Evolutionary conservation across 1,284 basidiomycete species (phyloP).

Genomic region (Naganishia liquefaciens): DNA sequence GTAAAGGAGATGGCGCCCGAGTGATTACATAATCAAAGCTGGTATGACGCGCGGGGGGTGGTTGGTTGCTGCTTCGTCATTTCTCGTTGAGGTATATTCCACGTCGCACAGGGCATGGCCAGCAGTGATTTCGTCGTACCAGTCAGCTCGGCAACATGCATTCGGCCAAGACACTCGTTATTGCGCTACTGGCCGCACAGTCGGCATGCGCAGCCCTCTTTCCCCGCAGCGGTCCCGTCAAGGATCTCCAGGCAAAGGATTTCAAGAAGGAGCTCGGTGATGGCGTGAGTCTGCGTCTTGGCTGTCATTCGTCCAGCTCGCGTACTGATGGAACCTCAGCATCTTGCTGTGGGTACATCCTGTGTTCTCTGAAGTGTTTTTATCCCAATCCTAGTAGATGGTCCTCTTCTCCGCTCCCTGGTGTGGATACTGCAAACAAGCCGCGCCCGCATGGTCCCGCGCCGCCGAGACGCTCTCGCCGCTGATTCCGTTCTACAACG

Average conservation of each 20-base stretch:
- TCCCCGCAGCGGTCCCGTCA: constrained; percentile 30
- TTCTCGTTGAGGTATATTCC: constrained; percentile 11
- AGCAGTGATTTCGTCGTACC: not conserved
- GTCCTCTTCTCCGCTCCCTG: constrained; percentile 33
- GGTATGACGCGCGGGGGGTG: constrained; percentile 18
- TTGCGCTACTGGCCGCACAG: constrained; percentile 14
- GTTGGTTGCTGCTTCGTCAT: constrained; percentile 11
- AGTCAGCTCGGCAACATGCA: not conserved
- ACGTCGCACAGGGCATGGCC: not conserved
- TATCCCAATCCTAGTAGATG: constrained; percentile 8
- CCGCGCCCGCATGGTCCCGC: constrained; percentile 81
- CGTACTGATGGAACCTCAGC: constrained; percentile 5
- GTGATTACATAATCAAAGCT: constrained; percentile 3
- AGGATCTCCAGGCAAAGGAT: constrained; percentile 19
- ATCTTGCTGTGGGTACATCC: constrained; percentile 17
- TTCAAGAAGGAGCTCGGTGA: constrained; percentile 31
- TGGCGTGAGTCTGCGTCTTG: constrained; percentile 23
- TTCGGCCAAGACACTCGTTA: constrained; percentile 3
- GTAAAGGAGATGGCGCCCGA: constrained; percentile 39
- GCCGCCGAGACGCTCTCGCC: constrained; percentile 77
- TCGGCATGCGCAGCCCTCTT: constrained; percentile 29
- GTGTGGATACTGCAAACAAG: constrained; percentile 73
- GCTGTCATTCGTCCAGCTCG: not conserved
- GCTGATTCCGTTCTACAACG: constrained; percentile 80
- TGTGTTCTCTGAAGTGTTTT: not conserved